Conservation (phyloP, 1,284 basidiomycete species). For the Vanrija sp. region DNA sequence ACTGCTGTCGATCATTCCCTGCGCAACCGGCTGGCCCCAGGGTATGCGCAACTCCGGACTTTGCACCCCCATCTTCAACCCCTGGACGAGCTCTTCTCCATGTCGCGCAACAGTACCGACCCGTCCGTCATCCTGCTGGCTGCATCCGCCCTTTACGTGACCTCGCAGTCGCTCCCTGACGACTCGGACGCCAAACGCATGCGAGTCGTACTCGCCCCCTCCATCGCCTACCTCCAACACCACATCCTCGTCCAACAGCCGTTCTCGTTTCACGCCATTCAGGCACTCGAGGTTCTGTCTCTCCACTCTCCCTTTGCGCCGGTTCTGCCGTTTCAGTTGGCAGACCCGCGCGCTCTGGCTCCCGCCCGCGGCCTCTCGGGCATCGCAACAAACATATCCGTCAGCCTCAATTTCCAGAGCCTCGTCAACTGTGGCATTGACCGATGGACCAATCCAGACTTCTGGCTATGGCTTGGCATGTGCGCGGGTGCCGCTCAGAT, state of each 20-base stretch:
- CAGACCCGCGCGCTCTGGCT: conserved; percentile 25
- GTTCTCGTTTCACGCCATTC: conserved; percentile 27
- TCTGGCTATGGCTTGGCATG: conserved; percentile 31
- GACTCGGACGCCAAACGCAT: conserved; percentile 17
- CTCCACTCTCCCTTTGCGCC: conserved; percentile 36
- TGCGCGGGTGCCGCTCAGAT: conserved; percentile 14
- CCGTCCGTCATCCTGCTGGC: conserved; percentile 24
- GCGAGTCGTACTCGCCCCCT: conserved; percentile 5
- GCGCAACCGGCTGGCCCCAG: conserved; percentile 22
- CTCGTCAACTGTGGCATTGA: conserved; percentile 20
- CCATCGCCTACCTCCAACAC: conserved; percentile 24
- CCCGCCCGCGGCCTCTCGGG: conserved; percentile 30
- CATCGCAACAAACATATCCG: conserved; percentile 16
- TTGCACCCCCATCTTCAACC: conserved; percentile 41
- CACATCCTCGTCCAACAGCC: conserved; percentile 28
- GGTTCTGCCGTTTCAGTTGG: conserved; percentile 30
- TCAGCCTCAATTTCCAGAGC: conserved; percentile 18
- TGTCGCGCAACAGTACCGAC: conserved; percentile 8
- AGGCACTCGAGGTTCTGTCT: conserved; percentile 34
- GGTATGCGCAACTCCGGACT: conserved; percentile 30
- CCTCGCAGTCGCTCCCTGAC: conserved; percentile 23
- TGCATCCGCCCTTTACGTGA: conserved; percentile 27
- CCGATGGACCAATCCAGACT: conserved; percentile 22
- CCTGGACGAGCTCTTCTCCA: conserved; percentile 22
- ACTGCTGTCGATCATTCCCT: conserved; percentile 22